A percentile compares a stretch with the other conserved stretches of the same genome.
Evolutionary conservation across 148 eudicot species (phyloP).

Genomic region (Camellia granthamiana): DNA sequence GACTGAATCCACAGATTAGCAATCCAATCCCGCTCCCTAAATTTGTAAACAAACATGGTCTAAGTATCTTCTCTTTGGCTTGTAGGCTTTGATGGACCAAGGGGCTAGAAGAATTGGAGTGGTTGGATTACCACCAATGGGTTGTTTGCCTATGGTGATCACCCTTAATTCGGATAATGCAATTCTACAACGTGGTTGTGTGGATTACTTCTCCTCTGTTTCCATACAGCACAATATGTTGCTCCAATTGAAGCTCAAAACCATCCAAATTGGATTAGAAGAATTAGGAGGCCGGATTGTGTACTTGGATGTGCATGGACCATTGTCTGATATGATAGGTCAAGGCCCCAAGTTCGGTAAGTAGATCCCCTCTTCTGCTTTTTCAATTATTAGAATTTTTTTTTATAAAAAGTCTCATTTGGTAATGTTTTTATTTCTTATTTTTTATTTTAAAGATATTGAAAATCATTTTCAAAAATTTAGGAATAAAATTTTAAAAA

Average conservation of each 20-base stretch:
- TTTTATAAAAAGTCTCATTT: too few species aligned
- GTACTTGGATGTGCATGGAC: constrained; percentile 40
- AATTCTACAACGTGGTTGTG: constrained; percentile 31
- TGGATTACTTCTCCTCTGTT: constrained; percentile 31
- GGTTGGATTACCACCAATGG: constrained; percentile 67
- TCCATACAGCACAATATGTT: constrained; percentile 40
- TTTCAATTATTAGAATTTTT: neutral
- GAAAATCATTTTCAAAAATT: too few species aligned
- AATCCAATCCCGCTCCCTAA: too few species aligned
- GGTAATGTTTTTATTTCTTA: too few species aligned
- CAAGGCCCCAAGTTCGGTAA: constrained; percentile 39
- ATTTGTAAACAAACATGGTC: too few species aligned
- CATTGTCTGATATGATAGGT: constrained; percentile 28
- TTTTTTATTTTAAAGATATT: too few species aligned
- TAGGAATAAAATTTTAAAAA: neutral
- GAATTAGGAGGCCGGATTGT: constrained; percentile 31
- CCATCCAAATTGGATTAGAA: constrained; percentile 22
- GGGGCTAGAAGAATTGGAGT: constrained; percentile 66
- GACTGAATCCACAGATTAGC: too few species aligned
- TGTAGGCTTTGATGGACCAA: constrained; percentile 40
- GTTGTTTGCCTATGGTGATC: constrained; percentile 72
- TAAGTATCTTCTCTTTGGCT: neutral
- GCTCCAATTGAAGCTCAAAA: constrained; percentile 28
- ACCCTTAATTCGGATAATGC: constrained; percentile 34
- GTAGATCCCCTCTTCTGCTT: neutral